Percentiles rank a stretch among this genome's conserved stretches.
These are phyloP conservation scores for Cryptococcus sp. DNA, from an alignment of 1,284 basidiomycete species.

Conservation along the genomic window DNA sequence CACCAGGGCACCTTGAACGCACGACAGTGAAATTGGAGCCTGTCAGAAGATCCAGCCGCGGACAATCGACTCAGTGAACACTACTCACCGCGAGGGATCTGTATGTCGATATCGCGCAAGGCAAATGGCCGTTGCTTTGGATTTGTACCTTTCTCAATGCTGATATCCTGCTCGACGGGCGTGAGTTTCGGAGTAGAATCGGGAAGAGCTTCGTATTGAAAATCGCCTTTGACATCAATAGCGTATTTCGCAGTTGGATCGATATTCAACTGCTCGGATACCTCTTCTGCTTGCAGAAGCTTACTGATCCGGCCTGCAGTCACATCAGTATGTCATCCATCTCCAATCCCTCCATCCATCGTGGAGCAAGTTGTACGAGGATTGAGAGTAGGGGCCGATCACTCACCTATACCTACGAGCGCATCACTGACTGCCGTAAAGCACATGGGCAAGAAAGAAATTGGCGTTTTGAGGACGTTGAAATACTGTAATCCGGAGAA, in stretches of 20 bases:
- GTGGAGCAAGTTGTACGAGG: no score
- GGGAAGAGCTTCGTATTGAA: constrained; percentile 65
- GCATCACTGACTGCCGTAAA: constrained; percentile 60
- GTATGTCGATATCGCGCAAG: constrained; percentile 7
- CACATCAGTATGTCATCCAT: neutral
- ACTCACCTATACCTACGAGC: constrained; percentile 14
- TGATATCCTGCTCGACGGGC: constrained; percentile 7
- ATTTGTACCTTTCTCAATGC: constrained; percentile 9
- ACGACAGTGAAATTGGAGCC: neutral
- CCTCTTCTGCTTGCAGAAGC: constrained; percentile 59
- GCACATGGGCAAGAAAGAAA: constrained; percentile 47
- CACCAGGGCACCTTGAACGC: constrained; percentile 28
- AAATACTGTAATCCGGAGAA: constrained; percentile 76
- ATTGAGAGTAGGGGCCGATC: neutral
- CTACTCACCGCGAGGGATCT: constrained; percentile 10
- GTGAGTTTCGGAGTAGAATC: constrained; percentile 36
- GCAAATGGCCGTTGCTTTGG: constrained; percentile 7
- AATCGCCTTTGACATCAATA: constrained; percentile 65
- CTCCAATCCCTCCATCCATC: neutral
- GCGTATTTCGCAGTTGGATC: constrained; percentile 57
- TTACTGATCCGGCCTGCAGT: constrained; percentile 19
- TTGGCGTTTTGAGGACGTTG: constrained; percentile 58
- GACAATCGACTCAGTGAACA: no score
- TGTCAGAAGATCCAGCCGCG: neutral
- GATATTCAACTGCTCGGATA: constrained; percentile 60